Evolutionary conservation across 768 basidiomycete genomes (phyloP).

Genomic region (Trametes villosa): DNA sequence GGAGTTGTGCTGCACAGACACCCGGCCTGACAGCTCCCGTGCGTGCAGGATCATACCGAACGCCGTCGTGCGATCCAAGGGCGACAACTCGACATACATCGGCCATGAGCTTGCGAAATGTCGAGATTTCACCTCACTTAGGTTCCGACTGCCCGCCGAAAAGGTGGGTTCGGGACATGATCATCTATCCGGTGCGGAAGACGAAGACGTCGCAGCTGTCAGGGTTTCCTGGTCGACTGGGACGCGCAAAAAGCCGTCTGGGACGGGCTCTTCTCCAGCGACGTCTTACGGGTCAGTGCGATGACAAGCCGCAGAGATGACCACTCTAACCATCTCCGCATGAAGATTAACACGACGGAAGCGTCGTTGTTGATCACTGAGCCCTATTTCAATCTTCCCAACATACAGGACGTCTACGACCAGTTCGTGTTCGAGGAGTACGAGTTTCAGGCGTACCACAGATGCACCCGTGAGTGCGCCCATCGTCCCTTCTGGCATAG

Average conservation of each 20-base stretch:
- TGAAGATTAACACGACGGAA: slow-evolving; percentile 71
- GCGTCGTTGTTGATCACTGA: slow-evolving; percentile 88
- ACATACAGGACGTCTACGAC: slow-evolving; percentile 90
- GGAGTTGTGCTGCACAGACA: not conserved
- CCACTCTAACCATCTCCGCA: not conserved
- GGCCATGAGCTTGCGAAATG: slow-evolving; percentile 84
- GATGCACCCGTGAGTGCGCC: slow-evolving; percentile 75
- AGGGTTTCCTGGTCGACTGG: slow-evolving; percentile 96
- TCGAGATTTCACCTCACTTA: slow-evolving; percentile 77
- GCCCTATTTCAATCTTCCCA: slow-evolving; percentile 92
- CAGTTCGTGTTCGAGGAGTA: slow-evolving; percentile 98
- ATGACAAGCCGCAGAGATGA: not conserved
- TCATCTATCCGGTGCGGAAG: slow-evolving; percentile 11
- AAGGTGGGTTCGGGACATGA: slow-evolving; percentile 55
- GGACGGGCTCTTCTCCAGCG: slow-evolving; percentile 85
- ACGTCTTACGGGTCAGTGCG: slow-evolving; percentile 33
- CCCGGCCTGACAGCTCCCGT: not conserved
- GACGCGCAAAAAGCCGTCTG: slow-evolving; percentile 93
- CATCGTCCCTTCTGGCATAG: slow-evolving; percentile 22
- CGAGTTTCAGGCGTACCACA: slow-evolving; percentile 82
- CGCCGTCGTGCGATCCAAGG: slow-evolving; percentile 83
- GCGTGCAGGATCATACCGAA: slow-evolving; percentile 72
- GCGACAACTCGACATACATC: slow-evolving; percentile 80
- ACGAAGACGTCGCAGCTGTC: slow-evolving; percentile 20
- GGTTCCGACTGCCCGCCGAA: slow-evolving; percentile 86